Percentiles rank a stretch among this genome's conserved stretches.
Evolutionary conservation across 2,329 filamentous ascomycete species (phyloP).

Genomic region (Pseudocercospora macadamiae): DNA sequence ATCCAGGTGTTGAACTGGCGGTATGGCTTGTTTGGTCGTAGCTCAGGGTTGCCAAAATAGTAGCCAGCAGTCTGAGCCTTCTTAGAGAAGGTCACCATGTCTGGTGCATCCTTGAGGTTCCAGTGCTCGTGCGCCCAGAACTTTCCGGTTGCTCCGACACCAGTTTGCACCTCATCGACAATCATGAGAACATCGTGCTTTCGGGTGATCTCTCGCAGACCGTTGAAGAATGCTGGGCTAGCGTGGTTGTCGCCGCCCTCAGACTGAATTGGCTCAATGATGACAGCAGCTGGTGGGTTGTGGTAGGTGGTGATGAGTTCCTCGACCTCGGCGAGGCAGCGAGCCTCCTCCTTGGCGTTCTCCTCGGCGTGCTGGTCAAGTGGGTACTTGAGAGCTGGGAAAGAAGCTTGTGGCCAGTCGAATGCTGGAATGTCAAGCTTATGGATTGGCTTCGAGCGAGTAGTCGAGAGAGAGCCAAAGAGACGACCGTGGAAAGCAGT

Average conservation of each 20-base stretch:
- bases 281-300: conserved; percentile 76
- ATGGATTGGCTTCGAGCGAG: conserved; percentile 90
- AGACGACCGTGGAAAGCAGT: conserved; percentile 87
- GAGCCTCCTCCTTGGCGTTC: conserved; percentile 79
- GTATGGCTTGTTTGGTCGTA: conserved; percentile 90
- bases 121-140: conserved; percentile 99
- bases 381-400: conserved; percentile 84
- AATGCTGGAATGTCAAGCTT: conserved; percentile 94
- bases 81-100: conserved; percentile 95
- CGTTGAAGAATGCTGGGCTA: conserved; percentile 81
- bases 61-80: conserved; percentile 94
- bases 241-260: conserved; percentile 96
- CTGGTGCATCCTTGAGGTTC: conserved; percentile 75
- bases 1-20: conserved; percentile 94
- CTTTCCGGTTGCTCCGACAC: conserved; percentile 86
- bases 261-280: conserved; percentile 90
- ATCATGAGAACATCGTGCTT: conserved; percentile 81
- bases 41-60: conserved; percentile 79
- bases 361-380: conserved; percentile 77
- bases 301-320: conserved; percentile 77
- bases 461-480: conserved; percentile 85
- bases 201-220: conserved; percentile 76
- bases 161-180: conserved; percentile 92
- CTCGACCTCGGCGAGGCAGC: conserved; percentile 81
- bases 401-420: conserved; percentile 89